These are phyloP conservation scores for Ascochyta koolunga DNA, from an alignment of 2,329 filamentous ascomycete genomes.

Conservation along the genomic window DNA sequence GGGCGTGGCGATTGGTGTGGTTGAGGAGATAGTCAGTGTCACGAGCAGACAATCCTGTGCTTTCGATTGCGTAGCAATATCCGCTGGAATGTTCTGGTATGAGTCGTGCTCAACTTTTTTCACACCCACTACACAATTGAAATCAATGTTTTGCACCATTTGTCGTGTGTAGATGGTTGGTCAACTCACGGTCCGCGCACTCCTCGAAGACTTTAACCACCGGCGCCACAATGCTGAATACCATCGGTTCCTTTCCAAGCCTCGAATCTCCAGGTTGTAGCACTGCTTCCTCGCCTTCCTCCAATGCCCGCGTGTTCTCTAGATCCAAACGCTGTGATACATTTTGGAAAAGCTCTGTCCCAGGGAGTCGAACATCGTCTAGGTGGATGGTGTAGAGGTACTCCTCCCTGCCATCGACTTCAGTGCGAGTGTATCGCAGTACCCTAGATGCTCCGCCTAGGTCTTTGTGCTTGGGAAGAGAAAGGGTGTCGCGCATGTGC, in stretches of 20 bases:
- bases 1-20: neutral
- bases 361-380: conserved; percentile 1
- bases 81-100: conserved; percentile 1
- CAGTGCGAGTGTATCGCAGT: conserved; percentile 6
- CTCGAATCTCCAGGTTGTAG: neutral
- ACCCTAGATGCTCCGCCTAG: neutral
- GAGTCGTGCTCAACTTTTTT: neutral
- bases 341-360: neutral
- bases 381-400: conserved; percentile 11
- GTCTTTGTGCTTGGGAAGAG: neutral
- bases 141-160: neutral
- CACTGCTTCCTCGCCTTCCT: conserved; percentile 11
- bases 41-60: neutral
- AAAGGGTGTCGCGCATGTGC: conserved; percentile 8
- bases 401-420: neutral
- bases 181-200: neutral
- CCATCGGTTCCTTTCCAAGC: conserved; percentile 6
- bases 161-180: neutral
- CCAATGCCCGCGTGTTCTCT: conserved; percentile 12
- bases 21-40: neutral
- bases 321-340: conserved; percentile 12
- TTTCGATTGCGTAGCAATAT: neutral
- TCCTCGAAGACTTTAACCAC: conserved; percentile 9
- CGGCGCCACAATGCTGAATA: conserved; percentile 6
- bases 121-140: neutral